These are phyloP conservation scores for Boletus rufocinnamomeus DNA, from an alignment of 768 basidiomycete species.

Conservation along the genomic window DNA sequence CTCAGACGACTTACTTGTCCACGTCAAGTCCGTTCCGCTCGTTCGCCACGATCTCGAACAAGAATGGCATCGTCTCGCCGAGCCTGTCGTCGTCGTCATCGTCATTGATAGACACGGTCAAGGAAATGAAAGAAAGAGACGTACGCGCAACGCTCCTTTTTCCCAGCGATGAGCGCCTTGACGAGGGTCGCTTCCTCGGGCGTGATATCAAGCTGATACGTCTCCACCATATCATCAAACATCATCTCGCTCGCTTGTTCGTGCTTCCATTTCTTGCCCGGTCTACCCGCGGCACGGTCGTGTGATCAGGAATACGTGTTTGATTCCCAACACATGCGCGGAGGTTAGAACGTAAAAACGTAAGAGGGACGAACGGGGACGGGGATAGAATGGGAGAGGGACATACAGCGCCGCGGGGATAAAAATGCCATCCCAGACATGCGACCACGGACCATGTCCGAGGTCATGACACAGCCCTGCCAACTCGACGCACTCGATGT, in stretches of 20 bases:
- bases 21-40: slow-evolving; percentile 81
- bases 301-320: not conserved
- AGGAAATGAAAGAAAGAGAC: slow-evolving; percentile 22
- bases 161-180: slow-evolving; percentile 78
- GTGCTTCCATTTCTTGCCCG: slow-evolving; percentile 61
- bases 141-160: slow-evolving; percentile 51
- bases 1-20: slow-evolving; percentile 58
- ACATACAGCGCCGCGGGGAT: slow-evolving; percentile 68
- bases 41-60: slow-evolving; percentile 88
- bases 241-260: slow-evolving; percentile 83
- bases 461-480: slow-evolving; percentile 86
- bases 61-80: slow-evolving; percentile 60
- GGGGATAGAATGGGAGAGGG: not conserved
- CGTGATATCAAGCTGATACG: slow-evolving; percentile 53
- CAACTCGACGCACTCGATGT: slow-evolving; percentile 74
- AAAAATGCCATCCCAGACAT: slow-evolving; percentile 78
- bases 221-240: slow-evolving; percentile 66
- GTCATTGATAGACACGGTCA: not conserved
- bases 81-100: slow-evolving; percentile 14
- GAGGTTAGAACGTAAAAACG: not conserved
- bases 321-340: not conserved
- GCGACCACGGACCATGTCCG: slow-evolving; percentile 85
- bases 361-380: not conserved
- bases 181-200: slow-evolving; percentile 58
- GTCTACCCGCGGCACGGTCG: slow-evolving; percentile 33